Conservation (phyloP, 371 early-diverging fungal species). For the Mucor plumbeus region DNA sequence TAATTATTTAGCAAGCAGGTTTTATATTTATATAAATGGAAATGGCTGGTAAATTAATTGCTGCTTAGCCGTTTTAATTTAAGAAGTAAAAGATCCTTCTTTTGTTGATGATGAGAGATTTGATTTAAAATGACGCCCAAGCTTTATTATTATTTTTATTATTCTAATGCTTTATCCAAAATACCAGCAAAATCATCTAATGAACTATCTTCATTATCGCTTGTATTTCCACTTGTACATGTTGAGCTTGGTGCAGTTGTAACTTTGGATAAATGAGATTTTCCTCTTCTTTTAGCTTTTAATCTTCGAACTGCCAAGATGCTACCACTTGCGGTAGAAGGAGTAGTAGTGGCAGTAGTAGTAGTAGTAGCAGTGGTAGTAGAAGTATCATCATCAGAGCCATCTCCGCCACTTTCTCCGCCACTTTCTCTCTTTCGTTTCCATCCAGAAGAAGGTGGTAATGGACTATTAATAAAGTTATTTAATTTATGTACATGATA, state of each 20-base stretch:
- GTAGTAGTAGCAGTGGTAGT: too few relatives aligned
- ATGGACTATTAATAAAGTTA: background rate
- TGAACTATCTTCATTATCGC: conserved; percentile 29
- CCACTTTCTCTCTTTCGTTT: conserved; percentile 31
- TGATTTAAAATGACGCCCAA: background rate
- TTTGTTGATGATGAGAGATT: background rate
- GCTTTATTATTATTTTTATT: conserved; percentile 1
- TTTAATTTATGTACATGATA: background rate
- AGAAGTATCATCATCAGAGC: conserved; percentile 36
- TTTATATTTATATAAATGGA: conserved; percentile 5
- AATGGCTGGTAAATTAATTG: conserved; percentile 9
- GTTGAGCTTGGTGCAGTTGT: conserved; percentile 24
- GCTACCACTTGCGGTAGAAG: background rate
- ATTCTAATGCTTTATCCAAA: conserved; percentile 44
- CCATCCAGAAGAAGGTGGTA: conserved; percentile 3
- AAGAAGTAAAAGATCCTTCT: conserved; percentile 1
- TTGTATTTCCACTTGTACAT: conserved; percentile 21
- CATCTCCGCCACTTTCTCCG: conserved; percentile 33
- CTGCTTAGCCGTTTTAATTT: conserved; percentile 1
- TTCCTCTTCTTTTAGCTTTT: conserved; percentile 27
- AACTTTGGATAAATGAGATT: conserved; percentile 44
- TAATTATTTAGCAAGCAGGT: background rate
- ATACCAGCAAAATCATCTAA: conserved; percentile 47
- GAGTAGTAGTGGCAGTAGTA: too few relatives aligned
- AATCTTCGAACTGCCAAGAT: conserved; percentile 23